A percentile compares a stretch with the other conserved stretches of the same genome.
These are phyloP conservation scores for Phytophthora pluvialis DNA, from an alignment of 352 stramenopile genomes.

Conservation along the genomic window DNA sequence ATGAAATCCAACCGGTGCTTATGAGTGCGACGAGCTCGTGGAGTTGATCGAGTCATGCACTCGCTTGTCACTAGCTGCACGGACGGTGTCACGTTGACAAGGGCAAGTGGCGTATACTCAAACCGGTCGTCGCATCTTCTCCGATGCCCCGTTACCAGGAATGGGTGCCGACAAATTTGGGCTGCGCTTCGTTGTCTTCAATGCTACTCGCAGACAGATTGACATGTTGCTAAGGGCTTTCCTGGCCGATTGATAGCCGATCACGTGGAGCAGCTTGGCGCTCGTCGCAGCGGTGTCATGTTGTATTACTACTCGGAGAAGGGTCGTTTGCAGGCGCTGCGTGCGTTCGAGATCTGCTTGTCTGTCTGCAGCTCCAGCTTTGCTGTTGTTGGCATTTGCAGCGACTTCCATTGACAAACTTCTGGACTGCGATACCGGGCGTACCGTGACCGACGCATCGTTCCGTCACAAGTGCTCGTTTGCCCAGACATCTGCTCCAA, in stretches of 20 bases:
- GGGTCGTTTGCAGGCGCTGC: conserved; percentile 82
- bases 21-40: too few relatives aligned
- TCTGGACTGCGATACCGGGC: conserved; percentile 84
- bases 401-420: conserved; percentile 78
- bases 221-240: not conserved
- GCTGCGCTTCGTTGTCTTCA: conserved; percentile 33
- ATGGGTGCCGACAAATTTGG: conserved; percentile 59
- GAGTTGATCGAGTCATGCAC: conserved; percentile 11
- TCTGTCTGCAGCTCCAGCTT: not conserved
- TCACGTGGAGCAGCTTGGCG: conserved; percentile 82
- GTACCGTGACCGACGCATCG: conserved; percentile 87
- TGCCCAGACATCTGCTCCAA: conserved; percentile 99
- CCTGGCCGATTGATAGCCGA: conserved; percentile 44
- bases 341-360: conserved; percentile 32
- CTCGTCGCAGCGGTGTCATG: conserved; percentile 67
- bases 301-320: conserved; percentile 91
- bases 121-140: conserved; percentile 39
- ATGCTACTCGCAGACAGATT: not conserved
- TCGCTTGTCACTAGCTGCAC: not conserved
- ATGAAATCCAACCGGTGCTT: too few relatives aligned
- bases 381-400: conserved; percentile 19
- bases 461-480: conserved; percentile 95
- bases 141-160: conserved; percentile 25
- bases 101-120: not conserved
- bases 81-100: conserved; percentile 3